A percentile compares a stretch with the other conserved stretches of the same genome.
These are phyloP conservation scores for Vitrella brassicaformis DNA, from an alignment of 73 alveolate genomes.

Conservation along the genomic window DNA sequence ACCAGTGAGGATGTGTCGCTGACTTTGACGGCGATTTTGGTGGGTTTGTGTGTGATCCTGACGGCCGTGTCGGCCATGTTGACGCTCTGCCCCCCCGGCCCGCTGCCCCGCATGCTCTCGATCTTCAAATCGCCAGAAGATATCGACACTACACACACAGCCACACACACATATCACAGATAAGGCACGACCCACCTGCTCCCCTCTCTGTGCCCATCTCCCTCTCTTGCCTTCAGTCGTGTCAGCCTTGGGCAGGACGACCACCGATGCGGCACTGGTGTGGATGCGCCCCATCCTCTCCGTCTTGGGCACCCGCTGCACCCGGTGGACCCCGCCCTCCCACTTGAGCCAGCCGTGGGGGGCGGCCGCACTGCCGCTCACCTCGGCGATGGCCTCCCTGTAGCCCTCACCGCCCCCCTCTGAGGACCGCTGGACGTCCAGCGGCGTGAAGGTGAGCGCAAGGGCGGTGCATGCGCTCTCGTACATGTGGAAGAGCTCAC, in stretches of 20 bases:
- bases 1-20: too few species aligned
- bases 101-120: constrained; percentile 63
- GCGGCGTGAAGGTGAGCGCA: too few species aligned
- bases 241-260: constrained; percentile 67
- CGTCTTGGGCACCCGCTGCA: constrained; percentile 74
- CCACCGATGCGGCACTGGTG: constrained; percentile 60
- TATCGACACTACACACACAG: too few species aligned
- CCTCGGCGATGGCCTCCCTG: too few species aligned
- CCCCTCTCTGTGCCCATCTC: too few species aligned
- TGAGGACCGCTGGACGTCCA: too few species aligned
- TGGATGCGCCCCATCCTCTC: constrained; percentile 70
- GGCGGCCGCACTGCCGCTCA: too few species aligned
- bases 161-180: too few species aligned
- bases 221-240: constrained; percentile 45
- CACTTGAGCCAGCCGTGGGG: constrained; percentile 46
- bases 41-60: constrained; percentile 69
- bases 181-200: too few species aligned
- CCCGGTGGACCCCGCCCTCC: constrained; percentile 82
- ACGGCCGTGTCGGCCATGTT: constrained; percentile 72
- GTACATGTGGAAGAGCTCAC: constrained; percentile 61
- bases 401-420: too few species aligned
- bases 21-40: constrained; percentile 54
- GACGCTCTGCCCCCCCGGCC: constrained; percentile 83
- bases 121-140: constrained; percentile 55
- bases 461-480: constrained; percentile 13